Base-by-base conservation (phyloP, 2,329 filamentous ascomycete species). In the Colletotrichum musae region DNA sequence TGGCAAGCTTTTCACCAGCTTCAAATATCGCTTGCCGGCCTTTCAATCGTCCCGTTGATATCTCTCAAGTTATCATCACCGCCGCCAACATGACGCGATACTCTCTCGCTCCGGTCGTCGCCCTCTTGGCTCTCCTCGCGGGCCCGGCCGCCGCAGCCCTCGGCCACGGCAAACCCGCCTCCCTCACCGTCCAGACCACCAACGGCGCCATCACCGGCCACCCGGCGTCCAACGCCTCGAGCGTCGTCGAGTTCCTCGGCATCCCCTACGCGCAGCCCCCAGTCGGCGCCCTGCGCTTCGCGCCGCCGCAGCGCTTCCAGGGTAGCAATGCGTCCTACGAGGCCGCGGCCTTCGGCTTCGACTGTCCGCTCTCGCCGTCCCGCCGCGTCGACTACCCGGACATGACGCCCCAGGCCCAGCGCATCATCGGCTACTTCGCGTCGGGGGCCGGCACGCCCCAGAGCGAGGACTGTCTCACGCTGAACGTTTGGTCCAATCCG, bases 401-500 rank as follows among this genome's bases (percentile, higher is more conserved):
- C 15, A 74, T 79, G 56, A 79, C 76, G 5, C 71, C 76, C 5
- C 77, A 79, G 64, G 76, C 77, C 0, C 77, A 74, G 68, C 71
- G 64, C 3, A 72, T 76, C 45, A 62, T 77, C 18, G 39, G 51
- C 6, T 70, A 62, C 24, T 68, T 68, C 32, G 66, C 66, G 6
- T 68, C 66, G 2, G 41, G 26, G 1, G 61, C 66, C 0, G 74
- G 74, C 7, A 75, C 75, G 13, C 64, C 74, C 4, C 69, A 76
- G 53, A 75, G 75, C 58, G 80, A 83, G 61, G 81, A 83, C 64
- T 83, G 81, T 36, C 68, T 83, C 10, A 77, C 76, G 0, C 69
- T 83, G 7, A 82, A 83, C 72, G 70, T 83, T 52, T 81, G 81
- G 80, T 74, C 80, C 9, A 77, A 75, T 32, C 72, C 77, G 1